Percentiles rank a stretch among this genome's conserved stretches.
Conservation (phyloP, 805 yeast genomes). For the Torulaspora quercuum region DNA sequence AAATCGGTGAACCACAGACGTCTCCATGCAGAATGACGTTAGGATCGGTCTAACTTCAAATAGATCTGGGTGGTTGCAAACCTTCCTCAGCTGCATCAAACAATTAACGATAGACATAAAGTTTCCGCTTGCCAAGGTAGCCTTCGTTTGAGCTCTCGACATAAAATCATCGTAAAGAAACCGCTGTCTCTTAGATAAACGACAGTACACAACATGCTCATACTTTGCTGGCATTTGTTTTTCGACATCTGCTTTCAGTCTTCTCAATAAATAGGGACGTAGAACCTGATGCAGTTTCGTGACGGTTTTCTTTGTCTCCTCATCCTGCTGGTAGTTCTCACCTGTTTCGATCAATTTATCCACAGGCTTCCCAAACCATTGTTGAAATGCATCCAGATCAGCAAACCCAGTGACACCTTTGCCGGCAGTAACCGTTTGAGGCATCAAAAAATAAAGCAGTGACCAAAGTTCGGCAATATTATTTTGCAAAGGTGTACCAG, state of each 20-base stretch:
- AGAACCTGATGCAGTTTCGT: slow-evolving; percentile 86
- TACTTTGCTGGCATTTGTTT: slow-evolving; percentile 98
- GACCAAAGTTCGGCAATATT: slow-evolving; percentile 97
- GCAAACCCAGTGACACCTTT: slow-evolving; percentile 77
- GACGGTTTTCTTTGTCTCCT: slow-evolving; percentile 81
- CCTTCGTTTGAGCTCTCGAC: slow-evolving; percentile 94
- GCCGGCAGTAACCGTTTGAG: slow-evolving; percentile 60
- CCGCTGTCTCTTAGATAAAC: slow-evolving; percentile 88
- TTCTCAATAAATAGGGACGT: slow-evolving; percentile 85
- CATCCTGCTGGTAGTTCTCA: slow-evolving; percentile 54
- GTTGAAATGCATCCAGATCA: slow-evolving; percentile 90
- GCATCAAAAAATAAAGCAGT: slow-evolving; percentile 90
- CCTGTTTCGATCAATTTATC: slow-evolving; percentile 77
- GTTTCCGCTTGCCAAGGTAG: slow-evolving; percentile 90
- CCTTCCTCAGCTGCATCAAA: slow-evolving; percentile 95
- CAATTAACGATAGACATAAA: slow-evolving; percentile 93
- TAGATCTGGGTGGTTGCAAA: slow-evolving; percentile 92
- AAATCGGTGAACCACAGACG: slow-evolving; percentile 55
- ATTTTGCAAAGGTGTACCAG: slow-evolving; percentile 97
- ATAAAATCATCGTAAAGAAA: slow-evolving; percentile 92
- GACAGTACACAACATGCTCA: slow-evolving; percentile 91
- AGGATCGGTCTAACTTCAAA: slow-evolving; percentile 94
- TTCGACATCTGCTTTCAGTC: slow-evolving; percentile 94
- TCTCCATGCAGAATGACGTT: slow-evolving; percentile 78
- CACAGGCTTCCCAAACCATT: slow-evolving; percentile 98